Evolutionary conservation across 257 asterid genomes (phyloP).

Genomic region (Echites panduratus): DNA sequence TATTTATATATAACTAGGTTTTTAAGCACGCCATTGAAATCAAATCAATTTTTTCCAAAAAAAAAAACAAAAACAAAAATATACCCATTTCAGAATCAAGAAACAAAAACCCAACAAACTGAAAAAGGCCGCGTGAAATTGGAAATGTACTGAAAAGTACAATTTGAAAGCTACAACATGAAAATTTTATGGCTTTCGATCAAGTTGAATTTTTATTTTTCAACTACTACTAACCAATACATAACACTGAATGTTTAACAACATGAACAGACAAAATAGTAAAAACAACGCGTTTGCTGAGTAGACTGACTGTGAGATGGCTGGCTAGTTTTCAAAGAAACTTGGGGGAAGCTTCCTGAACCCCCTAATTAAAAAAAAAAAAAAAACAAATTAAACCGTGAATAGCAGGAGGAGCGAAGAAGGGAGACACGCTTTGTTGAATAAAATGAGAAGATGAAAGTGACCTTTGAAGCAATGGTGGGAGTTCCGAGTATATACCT

Average conservation of each 20-base stretch:
- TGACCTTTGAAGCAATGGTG: neutral
- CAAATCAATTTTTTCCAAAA: neutral
- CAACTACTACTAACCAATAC: neutral
- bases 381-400: neutral
- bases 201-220: neutral
- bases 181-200: neutral
- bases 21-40: constrained; percentile 1
- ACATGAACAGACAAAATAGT: neutral
- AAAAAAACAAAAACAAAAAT: neutral
- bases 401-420: neutral
- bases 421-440: constrained; percentile 4
- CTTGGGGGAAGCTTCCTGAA: constrained; percentile 18
- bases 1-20: neutral
- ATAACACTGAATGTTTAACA: neutral
- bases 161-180: neutral
- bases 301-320: constrained; percentile 4
- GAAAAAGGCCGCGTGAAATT: neutral
- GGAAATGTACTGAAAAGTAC: constrained; percentile 15
- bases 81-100: neutral
- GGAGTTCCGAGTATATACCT: neutral
- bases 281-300: constrained; percentile 15
- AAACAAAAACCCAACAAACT: neutral
- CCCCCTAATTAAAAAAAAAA: neutral
- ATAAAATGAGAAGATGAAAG: neutral
- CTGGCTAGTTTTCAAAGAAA: constrained; percentile 15